Evolutionary conservation across 225 moss, liverwort and hornwort genomes (phyloP).

Genomic region (Climacium dendroides): DNA sequence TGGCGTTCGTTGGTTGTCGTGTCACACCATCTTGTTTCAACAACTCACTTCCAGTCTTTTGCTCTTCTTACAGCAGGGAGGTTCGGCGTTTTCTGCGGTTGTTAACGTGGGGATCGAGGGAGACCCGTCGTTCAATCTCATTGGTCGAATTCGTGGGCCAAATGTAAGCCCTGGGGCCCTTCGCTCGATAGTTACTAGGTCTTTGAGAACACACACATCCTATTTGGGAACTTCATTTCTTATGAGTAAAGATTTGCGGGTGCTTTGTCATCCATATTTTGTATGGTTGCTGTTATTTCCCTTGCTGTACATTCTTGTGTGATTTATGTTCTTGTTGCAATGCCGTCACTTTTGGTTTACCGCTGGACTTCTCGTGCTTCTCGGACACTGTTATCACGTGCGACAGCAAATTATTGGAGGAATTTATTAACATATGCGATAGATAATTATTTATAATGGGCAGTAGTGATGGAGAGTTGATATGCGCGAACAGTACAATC

Average conservation of each 20-base stretch:
- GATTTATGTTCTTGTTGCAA: background rate
- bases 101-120: slow-evolving; percentile 75
- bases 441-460: background rate
- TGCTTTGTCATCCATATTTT: slow-evolving; percentile 34
- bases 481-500: background rate
- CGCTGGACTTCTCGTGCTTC: background rate
- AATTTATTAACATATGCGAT: background rate
- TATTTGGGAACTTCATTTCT: slow-evolving; percentile 39
- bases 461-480: background rate
- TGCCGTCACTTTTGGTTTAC: background rate
- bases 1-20: background rate
- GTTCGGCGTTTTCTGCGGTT: slow-evolving; percentile 28
- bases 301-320: background rate
- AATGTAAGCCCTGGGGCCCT: slow-evolving; percentile 97
- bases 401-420: background rate
- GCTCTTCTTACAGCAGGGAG: slow-evolving; percentile 22
- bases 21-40: background rate
- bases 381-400: background rate
- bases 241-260: slow-evolving; percentile 61
- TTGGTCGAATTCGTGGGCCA: slow-evolving; percentile 97
- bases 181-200: slow-evolving; percentile 53
- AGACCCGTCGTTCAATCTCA: slow-evolving; percentile 82
- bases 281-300: slow-evolving; percentile 25
- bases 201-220: slow-evolving; percentile 32
- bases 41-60: background rate